These are phyloP conservation scores for Xerocomellus intermedius DNA, from an alignment of 768 basidiomycete genomes.

Conservation along the genomic window DNA sequence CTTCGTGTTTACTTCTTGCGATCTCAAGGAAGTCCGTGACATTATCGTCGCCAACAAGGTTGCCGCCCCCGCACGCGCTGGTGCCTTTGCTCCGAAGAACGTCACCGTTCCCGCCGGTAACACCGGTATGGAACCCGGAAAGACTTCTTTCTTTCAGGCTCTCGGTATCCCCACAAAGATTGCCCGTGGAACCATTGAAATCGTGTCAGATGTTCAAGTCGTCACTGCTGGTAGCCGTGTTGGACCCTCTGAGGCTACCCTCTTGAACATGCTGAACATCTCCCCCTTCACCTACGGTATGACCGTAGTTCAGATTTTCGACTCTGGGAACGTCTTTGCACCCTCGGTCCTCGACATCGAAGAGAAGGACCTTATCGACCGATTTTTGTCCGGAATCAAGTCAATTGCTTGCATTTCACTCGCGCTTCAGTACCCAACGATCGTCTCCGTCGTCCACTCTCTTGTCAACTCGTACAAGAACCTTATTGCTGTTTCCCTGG, in stretches of 20 bases:
- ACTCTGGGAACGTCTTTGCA: conserved; percentile 89
- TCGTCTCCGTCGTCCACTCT: conserved; percentile 91
- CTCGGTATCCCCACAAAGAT: conserved; percentile 99
- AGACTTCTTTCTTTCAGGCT: conserved; percentile 99
- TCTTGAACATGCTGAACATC: conserved; percentile 99
- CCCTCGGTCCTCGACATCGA: conserved; percentile 90
- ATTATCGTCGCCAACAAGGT: conserved; percentile 96
- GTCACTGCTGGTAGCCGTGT: conserved; percentile 90
- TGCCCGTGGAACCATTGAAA: conserved; percentile 99
- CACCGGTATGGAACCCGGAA: conserved; percentile 99
- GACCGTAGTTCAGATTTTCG: conserved; percentile 96
- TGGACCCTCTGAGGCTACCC: conserved; percentile 94
- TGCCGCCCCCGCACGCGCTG: conserved; percentile 97
- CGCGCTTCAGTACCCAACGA: conserved; percentile 93
- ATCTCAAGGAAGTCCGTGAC: conserved; percentile 94
- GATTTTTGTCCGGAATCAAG: conserved; percentile 92
- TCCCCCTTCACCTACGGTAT: conserved; percentile 99
- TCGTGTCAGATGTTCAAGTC: conserved; percentile 95
- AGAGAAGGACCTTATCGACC: conserved; percentile 86
- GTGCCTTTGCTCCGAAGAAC: conserved; percentile 91
- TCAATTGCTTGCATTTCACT: conserved; percentile 95
- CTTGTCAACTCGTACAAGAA: conserved; percentile 99
- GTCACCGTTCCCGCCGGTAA: conserved; percentile 92
- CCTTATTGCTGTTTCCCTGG: conserved; percentile 82
- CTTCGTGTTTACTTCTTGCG: conserved; percentile 92